These are phyloP conservation scores for Trapa bicornis DNA, from an alignment of 345 rosid species.

Conservation along the genomic window DNA sequence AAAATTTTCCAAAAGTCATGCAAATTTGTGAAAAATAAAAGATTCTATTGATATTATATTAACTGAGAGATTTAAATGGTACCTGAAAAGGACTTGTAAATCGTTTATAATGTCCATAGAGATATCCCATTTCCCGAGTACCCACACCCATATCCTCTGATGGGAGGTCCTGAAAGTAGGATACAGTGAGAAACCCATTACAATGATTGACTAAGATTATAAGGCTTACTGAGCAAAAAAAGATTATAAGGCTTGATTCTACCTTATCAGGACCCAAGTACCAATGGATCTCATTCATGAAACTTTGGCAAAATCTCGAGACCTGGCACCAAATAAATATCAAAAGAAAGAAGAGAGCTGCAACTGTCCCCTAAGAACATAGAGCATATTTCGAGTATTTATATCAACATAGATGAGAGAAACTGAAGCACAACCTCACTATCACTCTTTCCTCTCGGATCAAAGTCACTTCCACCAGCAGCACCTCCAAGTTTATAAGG, in stretches of 20 bases:
- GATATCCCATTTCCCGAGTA: conserved; percentile 96
- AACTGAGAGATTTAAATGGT: conserved; percentile 7
- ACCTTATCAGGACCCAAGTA: conserved; percentile 93
- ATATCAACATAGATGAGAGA: background rate
- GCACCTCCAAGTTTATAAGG: conserved; percentile 98
- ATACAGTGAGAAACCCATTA: conserved; percentile 3
- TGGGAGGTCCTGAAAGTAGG: conserved; percentile 65
- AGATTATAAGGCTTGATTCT: conserved; percentile 8
- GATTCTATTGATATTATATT: background rate
- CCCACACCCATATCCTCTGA: conserved; percentile 99
- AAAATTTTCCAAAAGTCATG: background rate
- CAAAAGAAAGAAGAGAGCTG: conserved; percentile 19
- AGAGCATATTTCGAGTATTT: background rate
- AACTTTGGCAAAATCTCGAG: conserved; percentile 98
- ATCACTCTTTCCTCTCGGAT: conserved; percentile 97
- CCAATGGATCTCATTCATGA: conserved; percentile 85
- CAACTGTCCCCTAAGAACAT: conserved; percentile 11
- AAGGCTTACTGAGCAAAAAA: background rate
- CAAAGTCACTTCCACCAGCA: conserved; percentile 98
- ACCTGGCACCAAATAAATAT: conserved; percentile 48
- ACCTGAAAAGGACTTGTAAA: conserved; percentile 97
- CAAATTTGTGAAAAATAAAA: background rate
- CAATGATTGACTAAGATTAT: conserved; percentile 2
- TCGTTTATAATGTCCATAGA: conserved; percentile 91
- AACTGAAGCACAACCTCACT: conserved; percentile 48